phyloP scores from a whole-genome alignment of 202 grass and related monocot species.

The Dendrocalamus latiflorus region DNA sequence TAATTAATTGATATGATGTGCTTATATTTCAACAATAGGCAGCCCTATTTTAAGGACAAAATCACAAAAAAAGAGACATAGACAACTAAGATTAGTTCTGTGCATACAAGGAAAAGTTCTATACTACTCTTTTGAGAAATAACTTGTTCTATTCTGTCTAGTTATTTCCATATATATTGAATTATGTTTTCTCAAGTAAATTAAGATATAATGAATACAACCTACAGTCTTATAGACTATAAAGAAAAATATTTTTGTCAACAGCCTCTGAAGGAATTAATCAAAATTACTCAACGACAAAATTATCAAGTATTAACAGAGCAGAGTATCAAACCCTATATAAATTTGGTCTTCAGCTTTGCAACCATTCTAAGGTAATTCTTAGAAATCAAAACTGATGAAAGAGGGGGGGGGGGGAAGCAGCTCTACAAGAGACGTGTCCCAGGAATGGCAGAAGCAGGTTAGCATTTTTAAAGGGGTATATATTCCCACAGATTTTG shows the following conservation, averaged over 20 bases:
- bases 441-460: neutral
- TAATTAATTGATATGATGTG: neutral
- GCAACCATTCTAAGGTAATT: neutral
- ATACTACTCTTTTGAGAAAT: neutral
- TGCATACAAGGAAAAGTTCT: neutral
- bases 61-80: neutral
- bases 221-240: neutral
- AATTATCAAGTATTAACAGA: neutral
- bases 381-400: neutral
- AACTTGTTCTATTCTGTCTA: neutral
- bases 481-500: neutral
- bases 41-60: neutral
- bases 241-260: slow-evolving; percentile 3
- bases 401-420: neutral
- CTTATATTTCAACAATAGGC: slow-evolving; percentile 6
- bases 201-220: neutral
- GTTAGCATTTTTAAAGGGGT: neutral
- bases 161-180: neutral
- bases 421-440: neutral
- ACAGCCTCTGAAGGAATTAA: neutral
- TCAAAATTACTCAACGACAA: neutral
- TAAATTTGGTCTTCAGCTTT: neutral
- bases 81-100: neutral
- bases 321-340: neutral
- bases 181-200: neutral